Evolutionary conservation across 2,329 filamentous ascomycete genomes (phyloP), one percentile per base, ranked within the genome.

Genomic region (Paecilomyces variotii): DNA sequence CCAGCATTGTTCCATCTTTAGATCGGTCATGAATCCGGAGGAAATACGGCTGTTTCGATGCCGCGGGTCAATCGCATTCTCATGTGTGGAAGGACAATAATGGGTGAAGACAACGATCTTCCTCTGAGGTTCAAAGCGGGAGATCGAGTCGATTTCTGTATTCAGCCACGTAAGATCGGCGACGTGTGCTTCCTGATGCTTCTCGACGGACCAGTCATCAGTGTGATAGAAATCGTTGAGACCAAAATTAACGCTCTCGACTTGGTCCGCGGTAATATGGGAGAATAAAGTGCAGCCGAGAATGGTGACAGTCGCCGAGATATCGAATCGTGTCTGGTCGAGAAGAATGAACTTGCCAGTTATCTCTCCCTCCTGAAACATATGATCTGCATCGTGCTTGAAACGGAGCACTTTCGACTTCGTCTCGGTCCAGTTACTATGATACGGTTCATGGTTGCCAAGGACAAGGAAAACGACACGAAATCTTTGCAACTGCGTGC

Each of bases 401-500:
- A 74, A 72, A n/a, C 60, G 53, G 12, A 57, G 45, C 1, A 74
- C 30, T 19, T 59, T 59, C 9, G 60, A 57, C 35, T 63, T 67
- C 5, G 62, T 67, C 1, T 65, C 61, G 2, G 30, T 19, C 69
- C 71, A 74, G 53, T 56, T 70, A 39, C 66, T 68, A 30, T 69
- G 64, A 61, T 80, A 84, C 0, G 81, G 73, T 64, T 86, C 83
- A 64, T 86, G 82, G 62, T 86, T 86, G 0, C 83, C 82, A 0
- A 79, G 67, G 0, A 85, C 72, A 30, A 84, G 74, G 49, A 86
- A 76, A 1, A 86, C 79, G 1, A 72, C 66, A 4, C 71, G 66
- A 62, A 84, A 86, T 5, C 76, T 69, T 1, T 45, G 32, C 2
- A 85, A 76, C 62, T 84, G 82, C 2, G 62, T 64, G 11, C 66